Percentiles rank a stretch among this genome's conserved stretches.
Conservation (phyloP, 2,329 filamentous ascomycete species). For the Colletotrichum spaethianum region DNA sequence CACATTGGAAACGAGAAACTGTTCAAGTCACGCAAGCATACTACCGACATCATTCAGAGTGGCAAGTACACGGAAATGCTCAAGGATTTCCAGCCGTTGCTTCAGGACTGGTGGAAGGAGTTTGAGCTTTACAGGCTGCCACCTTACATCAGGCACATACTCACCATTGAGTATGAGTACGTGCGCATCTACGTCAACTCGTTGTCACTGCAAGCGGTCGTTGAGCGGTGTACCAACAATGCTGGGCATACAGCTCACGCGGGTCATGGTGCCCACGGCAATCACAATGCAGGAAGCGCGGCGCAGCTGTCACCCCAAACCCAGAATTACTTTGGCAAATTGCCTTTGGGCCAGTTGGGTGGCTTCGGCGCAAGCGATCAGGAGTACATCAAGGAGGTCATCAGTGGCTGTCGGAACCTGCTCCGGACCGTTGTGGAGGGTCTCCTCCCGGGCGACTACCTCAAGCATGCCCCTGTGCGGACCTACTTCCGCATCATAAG, state of each 20-base stretch:
- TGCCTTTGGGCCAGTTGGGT: slow-evolving; percentile 75
- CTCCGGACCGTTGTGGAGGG: slow-evolving; percentile 83
- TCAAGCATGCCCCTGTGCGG: slow-evolving; percentile 86
- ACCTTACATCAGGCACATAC: slow-evolving; percentile 78
- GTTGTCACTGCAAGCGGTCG: slow-evolving; percentile 91
- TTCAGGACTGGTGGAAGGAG: slow-evolving; percentile 84
- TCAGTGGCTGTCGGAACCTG: slow-evolving; percentile 83
- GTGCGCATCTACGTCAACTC: slow-evolving; percentile 96
- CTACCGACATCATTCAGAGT: slow-evolving; percentile 88
- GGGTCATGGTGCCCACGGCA: slow-evolving; percentile 47
- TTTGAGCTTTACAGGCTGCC: slow-evolving; percentile 84
- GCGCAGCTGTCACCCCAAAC: slow-evolving; percentile 73
- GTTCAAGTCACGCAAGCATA: slow-evolving; percentile 89
- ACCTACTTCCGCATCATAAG: slow-evolving; percentile 91
- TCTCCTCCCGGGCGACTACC: slow-evolving; percentile 79
- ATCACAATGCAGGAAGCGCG: slow-evolving; percentile 54
- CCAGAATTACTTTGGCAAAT: slow-evolving; percentile 74
- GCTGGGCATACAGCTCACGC: slow-evolving; percentile 62
- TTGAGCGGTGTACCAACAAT: slow-evolving; percentile 90
- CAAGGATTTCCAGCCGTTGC: slow-evolving; percentile 83
- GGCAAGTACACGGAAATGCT: slow-evolving; percentile 87
- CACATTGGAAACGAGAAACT: slow-evolving; percentile 90
- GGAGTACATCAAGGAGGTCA: slow-evolving; percentile 82
- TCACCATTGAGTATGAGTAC: slow-evolving; percentile 96
- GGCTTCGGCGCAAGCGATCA: slow-evolving; percentile 77